A percentile compares a stretch with the other conserved stretches of the same genome.
Conservation (phyloP, 2,329 filamentous ascomycete genomes). For the Pyrenochaeta sp. region DNA sequence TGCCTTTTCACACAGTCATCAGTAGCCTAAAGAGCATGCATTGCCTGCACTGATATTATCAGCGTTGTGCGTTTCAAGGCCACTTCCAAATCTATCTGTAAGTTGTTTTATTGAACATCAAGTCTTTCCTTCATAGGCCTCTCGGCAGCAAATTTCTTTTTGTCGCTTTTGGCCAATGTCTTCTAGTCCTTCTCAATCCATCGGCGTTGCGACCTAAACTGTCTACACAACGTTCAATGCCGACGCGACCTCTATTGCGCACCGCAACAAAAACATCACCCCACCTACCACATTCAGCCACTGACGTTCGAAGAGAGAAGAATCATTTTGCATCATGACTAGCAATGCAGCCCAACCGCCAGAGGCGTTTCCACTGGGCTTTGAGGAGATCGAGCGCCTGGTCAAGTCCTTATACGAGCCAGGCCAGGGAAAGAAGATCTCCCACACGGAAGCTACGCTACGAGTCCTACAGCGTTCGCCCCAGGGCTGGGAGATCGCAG, state of each 20-base stretch:
- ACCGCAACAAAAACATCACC: constrained; percentile 5
- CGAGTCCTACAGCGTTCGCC: constrained; percentile 80
- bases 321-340: constrained; percentile 27
- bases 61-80: background rate
- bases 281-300: background rate
- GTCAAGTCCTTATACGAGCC: constrained; percentile 62
- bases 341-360: constrained; percentile 17
- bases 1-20: background rate
- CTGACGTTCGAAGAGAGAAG: background rate
- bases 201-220: background rate
- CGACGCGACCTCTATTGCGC: background rate
- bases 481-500: constrained; percentile 85
- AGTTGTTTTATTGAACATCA: background rate
- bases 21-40: constrained; percentile 7
- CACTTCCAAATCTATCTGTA: background rate
- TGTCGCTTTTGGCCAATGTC: background rate
- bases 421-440: constrained; percentile 55
- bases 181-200: background rate
- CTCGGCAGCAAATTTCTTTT: background rate
- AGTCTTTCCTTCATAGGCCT: background rate
- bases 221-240: background rate
- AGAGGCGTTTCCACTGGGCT: constrained; percentile 36
- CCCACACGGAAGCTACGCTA: constrained; percentile 74
- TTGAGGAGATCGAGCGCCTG: constrained; percentile 53
- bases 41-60: constrained; percentile 3